phyloP scores from a whole-genome alignment of 169 alveolate genomes.

The Besnoitia besnoiti region DNA sequence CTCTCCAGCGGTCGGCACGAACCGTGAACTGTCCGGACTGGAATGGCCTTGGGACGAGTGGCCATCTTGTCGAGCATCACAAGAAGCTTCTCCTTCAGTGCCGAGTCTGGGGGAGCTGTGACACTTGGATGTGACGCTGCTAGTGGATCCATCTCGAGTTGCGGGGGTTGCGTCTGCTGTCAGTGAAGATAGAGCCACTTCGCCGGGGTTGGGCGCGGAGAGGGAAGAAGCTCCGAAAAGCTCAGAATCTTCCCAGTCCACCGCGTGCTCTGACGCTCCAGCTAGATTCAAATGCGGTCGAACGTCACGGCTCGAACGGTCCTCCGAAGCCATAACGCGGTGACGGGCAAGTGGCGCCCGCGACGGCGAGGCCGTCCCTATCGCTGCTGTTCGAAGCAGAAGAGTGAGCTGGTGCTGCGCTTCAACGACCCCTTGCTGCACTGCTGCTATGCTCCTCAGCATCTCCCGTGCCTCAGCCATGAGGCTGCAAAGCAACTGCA shows the following conservation, averaged over 20 bases:
- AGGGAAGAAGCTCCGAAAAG: background rate
- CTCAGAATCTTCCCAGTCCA: background rate
- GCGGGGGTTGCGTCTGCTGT: background rate
- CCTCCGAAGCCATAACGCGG: background rate
- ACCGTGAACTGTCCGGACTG: background rate
- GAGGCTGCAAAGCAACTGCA: background rate
- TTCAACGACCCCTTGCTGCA: background rate
- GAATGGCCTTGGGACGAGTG: too few relatives aligned
- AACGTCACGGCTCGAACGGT: background rate
- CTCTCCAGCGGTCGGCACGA: background rate
- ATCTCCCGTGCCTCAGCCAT: conserved; percentile 1
- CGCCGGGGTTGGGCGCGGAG: background rate
- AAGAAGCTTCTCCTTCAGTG: background rate
- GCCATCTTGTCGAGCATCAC: too few relatives aligned
- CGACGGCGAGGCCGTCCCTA: background rate
- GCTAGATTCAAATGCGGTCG: background rate
- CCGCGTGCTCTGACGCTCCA: background rate
- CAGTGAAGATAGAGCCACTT: background rate
- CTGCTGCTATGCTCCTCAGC: background rate
- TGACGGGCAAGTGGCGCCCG: background rate
- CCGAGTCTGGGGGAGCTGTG: background rate
- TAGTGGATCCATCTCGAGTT: background rate
- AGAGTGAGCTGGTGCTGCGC: conserved; percentile 12
- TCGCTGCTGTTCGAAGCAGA: background rate
- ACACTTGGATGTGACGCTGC: background rate